Evolutionary conservation across 73 alveolate genomes (phyloP), one percentile per base, ranked within the genome.

Genomic region (Effrenium voratum): DNA sequence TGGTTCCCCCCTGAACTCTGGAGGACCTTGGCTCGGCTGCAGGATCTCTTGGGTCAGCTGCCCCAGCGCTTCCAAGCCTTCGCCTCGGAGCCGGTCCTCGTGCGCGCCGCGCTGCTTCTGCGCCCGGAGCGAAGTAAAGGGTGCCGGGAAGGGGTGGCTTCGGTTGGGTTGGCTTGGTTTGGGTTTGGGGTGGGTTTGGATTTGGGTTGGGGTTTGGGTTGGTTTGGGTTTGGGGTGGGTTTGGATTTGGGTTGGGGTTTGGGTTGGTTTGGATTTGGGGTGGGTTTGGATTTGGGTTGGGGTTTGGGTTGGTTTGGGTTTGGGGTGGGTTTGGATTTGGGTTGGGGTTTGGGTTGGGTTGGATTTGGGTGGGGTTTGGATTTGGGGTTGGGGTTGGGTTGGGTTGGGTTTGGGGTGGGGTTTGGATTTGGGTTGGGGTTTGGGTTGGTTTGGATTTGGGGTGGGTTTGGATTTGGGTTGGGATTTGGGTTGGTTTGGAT

Each of bases 91-190:
- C 97, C 97, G 8, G 97, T 90, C 52, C 75, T 90, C 43, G 87
- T 90, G 43, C 97, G 97, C 43, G 97, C 97, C 4, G 97, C 97
- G 32, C 26, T 90, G 44, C 75, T 90, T 13, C n/a, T 90, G 97
- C 36, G 30, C 59, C 84, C 63, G 28, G 95, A 41, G 28, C 84
- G 52, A 19, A 3, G 2, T 32, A 32, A 41, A 19, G 79, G 3
- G 79, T 73, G 22, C 41, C n/a, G 47, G 84, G n/a, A 13, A 63
- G 32, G 38, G 77, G 41, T 52, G 66, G 10, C 66, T 19, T 52
- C 66, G 66, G 10, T 13, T 19, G 19, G 66, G 66, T 10, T 52
- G 66, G 10, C 10, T 52, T 10, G 10, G 66, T 19, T 19, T 19
- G 66, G 66, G 66, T 10, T 10, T 10, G 66, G 66, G 66, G 66